Conservation (phyloP, 257 asterid species). For the Solanum pennellii region DNA sequence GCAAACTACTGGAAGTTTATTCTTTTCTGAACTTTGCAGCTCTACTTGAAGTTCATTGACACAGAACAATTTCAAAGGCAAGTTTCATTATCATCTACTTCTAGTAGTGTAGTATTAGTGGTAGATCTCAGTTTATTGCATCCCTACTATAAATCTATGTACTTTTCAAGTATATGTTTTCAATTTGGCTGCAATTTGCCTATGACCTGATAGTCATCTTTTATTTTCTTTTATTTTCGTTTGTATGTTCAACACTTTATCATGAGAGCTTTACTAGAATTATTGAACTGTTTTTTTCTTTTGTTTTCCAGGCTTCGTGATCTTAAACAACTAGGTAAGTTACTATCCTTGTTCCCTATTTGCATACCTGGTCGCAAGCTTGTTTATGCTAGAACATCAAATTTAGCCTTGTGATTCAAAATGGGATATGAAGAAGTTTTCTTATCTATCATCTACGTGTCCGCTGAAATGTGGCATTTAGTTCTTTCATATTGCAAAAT, state of each 20-base stretch:
- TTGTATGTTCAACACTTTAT: background rate
- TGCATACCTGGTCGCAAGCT: background rate
- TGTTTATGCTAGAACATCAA: background rate
- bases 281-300: background rate
- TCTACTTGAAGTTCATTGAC: slow-evolving; percentile 61
- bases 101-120: background rate
- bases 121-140: background rate
- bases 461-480: background rate
- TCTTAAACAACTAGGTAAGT: slow-evolving; percentile 88
- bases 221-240: background rate
- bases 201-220: background rate
- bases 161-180: background rate
- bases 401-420: background rate
- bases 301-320: slow-evolving; percentile 73
- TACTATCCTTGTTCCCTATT: background rate
- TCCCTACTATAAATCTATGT: background rate
- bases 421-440: background rate
- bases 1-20: background rate
- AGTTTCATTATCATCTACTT: slow-evolving; percentile 5
- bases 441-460: background rate
- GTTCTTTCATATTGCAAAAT: background rate
- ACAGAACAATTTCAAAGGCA: slow-evolving; percentile 96
- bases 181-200: background rate
- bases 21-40: slow-evolving; percentile 25
- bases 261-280: background rate